phyloP scores from a whole-genome alignment of 495 filamentous ascomycete genomes.

The Bacidia rubella region DNA sequence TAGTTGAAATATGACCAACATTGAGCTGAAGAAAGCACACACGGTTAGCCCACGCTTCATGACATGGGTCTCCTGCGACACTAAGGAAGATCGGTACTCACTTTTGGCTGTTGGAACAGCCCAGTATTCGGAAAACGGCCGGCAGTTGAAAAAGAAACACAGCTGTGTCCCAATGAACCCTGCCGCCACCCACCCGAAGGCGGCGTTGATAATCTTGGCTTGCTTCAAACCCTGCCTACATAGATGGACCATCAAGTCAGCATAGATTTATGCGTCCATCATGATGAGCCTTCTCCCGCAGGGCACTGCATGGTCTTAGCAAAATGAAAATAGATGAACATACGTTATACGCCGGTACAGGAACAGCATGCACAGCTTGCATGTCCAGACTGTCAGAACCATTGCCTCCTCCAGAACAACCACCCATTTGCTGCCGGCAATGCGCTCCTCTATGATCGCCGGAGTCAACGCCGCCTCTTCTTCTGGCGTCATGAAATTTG shows the following conservation, averaged over 20 bases:
- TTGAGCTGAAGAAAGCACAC: too few species aligned
- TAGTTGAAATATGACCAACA: constrained; percentile 40
- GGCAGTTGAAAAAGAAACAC: constrained; percentile 22
- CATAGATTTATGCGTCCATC: background rate
- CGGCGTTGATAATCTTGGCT: constrained; percentile 5
- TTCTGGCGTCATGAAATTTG: constrained; percentile 36
- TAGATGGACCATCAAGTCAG: background rate
- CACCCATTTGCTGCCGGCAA: constrained; percentile 41
- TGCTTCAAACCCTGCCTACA: constrained; percentile 11
- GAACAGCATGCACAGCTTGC: constrained; percentile 43
- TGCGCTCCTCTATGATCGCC: constrained; percentile 28
- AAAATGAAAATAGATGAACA: background rate
- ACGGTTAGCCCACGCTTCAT: too few species aligned
- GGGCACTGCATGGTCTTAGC: too few species aligned
- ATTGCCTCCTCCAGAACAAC: constrained; percentile 42
- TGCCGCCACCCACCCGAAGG: constrained; percentile 3
- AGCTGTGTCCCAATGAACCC: constrained; percentile 18
- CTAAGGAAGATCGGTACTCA: background rate
- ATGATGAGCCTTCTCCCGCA: too few species aligned
- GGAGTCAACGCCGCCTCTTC: constrained; percentile 28
- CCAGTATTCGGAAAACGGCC: constrained; percentile 47
- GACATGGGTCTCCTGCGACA: too few species aligned
- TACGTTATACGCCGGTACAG: constrained; percentile 40
- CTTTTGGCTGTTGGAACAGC: constrained; percentile 18
- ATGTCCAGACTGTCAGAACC: constrained; percentile 34